Percentiles rank a stretch among this genome's conserved stretches.
Evolutionary conservation across 2,329 filamentous ascomycete genomes (phyloP).

Genomic region (Ceratocystis diversiconidia): DNA sequence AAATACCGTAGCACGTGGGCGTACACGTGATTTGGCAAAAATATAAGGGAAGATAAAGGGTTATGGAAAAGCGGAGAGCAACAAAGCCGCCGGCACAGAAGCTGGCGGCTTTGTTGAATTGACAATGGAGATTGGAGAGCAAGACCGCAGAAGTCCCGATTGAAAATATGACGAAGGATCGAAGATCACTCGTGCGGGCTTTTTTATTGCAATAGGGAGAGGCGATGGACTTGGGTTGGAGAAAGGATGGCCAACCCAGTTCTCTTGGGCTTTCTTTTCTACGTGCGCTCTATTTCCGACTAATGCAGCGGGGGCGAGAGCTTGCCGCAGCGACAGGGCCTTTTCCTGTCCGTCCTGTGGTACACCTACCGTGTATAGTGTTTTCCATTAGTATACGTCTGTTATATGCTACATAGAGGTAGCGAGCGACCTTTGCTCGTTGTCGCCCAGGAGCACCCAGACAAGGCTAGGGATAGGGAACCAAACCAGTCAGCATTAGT

Average conservation of each 20-base stretch:
- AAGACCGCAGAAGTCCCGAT: not conserved
- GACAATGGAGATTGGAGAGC: not conserved
- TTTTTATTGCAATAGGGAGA: not conserved
- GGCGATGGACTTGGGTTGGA: not conserved
- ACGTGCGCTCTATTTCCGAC: not conserved
- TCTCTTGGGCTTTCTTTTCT: slow-evolving; percentile 1
- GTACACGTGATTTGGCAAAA: not conserved
- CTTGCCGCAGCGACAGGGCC: not conserved
- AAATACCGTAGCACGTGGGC: not conserved
- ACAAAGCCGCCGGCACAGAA: not conserved
- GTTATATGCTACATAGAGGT: not conserved
- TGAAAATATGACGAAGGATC: not conserved
- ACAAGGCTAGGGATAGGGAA: not conserved
- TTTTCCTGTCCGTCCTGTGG: too few relatives aligned
- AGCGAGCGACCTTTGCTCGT: not conserved
- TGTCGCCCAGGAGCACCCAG: not conserved
- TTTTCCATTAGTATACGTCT: not conserved
- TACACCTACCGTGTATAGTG: not conserved
- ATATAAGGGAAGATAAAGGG: not conserved
- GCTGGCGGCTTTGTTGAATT: too few relatives aligned
- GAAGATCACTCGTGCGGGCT: not conserved
- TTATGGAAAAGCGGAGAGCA: not conserved
- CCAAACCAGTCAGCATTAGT: not conserved
- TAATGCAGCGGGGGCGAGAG: not conserved
- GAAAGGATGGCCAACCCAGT: not conserved